Evolutionary conservation across 768 basidiomycete genomes (phyloP).

Genomic region (Macrolepiota fuliginosa): DNA sequence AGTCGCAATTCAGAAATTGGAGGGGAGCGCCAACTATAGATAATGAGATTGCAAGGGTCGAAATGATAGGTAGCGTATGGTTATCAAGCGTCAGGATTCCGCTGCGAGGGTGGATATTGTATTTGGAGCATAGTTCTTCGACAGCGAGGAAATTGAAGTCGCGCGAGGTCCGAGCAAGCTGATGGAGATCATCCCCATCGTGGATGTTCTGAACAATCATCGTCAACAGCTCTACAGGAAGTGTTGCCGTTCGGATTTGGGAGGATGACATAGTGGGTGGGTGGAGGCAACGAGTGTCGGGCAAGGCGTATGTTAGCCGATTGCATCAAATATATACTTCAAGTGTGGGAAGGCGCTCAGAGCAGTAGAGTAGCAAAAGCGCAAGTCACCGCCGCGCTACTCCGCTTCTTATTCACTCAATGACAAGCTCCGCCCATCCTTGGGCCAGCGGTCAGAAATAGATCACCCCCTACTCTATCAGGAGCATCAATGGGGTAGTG

Average conservation of each 20-base stretch:
- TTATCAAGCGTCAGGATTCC: not conserved
- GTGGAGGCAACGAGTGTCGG: not conserved
- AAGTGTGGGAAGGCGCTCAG: not conserved
- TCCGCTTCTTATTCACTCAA: not conserved
- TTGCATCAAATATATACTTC: not conserved
- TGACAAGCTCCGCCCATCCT: not conserved
- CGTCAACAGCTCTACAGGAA: slow-evolving; percentile 3
- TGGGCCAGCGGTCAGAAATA: not conserved
- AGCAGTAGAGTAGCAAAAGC: not conserved
- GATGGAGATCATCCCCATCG: slow-evolving; percentile 2
- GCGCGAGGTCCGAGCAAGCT: slow-evolving; percentile 6
- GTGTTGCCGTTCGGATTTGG: not conserved
- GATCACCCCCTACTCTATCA: not conserved
- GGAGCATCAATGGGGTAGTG: slow-evolving; percentile 10
- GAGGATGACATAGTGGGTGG: not conserved
- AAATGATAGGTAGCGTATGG: not conserved
- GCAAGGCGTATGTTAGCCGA: not conserved
- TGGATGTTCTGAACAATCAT: slow-evolving; percentile 1
- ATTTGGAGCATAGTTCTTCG: slow-evolving; percentile 1
- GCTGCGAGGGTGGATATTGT: not conserved
- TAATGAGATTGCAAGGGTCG: slow-evolving; percentile 9
- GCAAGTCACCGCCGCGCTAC: not conserved
- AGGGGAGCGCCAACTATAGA: slow-evolving; percentile 1
- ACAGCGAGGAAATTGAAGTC: slow-evolving; percentile 11
- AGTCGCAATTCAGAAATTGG: slow-evolving; percentile 10